These are phyloP conservation scores for Tricholoma bakamatsutake DNA, from an alignment of 768 basidiomycete species.

Conservation along the genomic window DNA sequence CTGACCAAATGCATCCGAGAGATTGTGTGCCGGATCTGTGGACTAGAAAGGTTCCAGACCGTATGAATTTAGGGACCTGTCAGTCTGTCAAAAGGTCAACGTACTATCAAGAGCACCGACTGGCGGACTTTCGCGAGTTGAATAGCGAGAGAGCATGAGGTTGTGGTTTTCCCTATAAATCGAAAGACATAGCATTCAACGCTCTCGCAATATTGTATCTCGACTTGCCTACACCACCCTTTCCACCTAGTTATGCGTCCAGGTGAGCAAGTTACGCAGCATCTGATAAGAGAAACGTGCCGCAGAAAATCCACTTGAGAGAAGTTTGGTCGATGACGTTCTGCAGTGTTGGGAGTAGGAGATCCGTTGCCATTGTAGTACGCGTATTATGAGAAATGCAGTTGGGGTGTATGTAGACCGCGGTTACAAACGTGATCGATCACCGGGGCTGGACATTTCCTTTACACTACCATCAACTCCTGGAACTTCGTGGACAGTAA, in stretches of 20 bases:
- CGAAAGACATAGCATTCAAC: not conserved
- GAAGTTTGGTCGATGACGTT: slow-evolving; percentile 91
- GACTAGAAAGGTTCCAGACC: slow-evolving; percentile 48
- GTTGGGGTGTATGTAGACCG: not conserved
- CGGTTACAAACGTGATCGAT: slow-evolving; percentile 7
- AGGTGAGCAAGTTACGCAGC: slow-evolving; percentile 10
- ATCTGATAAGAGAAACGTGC: slow-evolving; percentile 38
- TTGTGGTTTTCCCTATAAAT: slow-evolving; percentile 87
- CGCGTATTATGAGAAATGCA: not conserved
- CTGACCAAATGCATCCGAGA: slow-evolving; percentile 97
- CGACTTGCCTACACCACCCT: slow-evolving; percentile 91
- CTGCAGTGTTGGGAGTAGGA: slow-evolving; percentile 81
- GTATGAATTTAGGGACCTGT: not conserved
- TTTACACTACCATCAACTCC: not conserved
- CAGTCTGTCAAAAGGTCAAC: slow-evolving; percentile 22
- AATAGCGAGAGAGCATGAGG: slow-evolving; percentile 96
- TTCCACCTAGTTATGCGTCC: slow-evolving; percentile 64
- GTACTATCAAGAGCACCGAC: slow-evolving; percentile 94
- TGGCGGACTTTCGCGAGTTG: slow-evolving; percentile 86
- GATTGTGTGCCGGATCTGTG: slow-evolving; percentile 99
- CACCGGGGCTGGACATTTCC: not conserved
- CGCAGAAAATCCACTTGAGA: slow-evolving; percentile 99
- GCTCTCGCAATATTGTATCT: not conserved
- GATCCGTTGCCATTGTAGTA: slow-evolving; percentile 50
- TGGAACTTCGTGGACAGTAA: slow-evolving; percentile 9